These are phyloP conservation scores for Candida corydali DNA, from an alignment of 805 yeast species.

Conservation along the genomic window DNA sequence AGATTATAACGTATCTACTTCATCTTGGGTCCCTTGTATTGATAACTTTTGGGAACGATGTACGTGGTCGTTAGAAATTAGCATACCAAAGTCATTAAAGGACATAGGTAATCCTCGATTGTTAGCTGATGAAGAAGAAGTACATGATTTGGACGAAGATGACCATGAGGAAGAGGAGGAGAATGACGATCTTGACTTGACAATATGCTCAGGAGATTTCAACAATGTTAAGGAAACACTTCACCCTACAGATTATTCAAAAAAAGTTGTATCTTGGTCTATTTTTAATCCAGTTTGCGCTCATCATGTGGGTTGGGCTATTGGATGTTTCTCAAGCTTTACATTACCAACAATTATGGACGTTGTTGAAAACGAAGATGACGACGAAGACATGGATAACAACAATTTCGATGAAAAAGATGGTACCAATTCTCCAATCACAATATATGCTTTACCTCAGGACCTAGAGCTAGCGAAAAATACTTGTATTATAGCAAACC, in stretches of 20 bases:
- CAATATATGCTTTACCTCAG: constrained; percentile 62
- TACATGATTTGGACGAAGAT: constrained; percentile 22
- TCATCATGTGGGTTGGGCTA: constrained; percentile 92
- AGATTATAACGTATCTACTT: constrained; percentile 74
- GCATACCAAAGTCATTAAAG: constrained; percentile 73
- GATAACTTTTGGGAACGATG: constrained; percentile 84
- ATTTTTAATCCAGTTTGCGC: constrained; percentile 84
- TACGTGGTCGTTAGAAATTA: constrained; percentile 89
- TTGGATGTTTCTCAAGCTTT: constrained; percentile 77
- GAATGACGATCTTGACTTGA: constrained; percentile 46
- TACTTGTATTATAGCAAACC: constrained; percentile 70
- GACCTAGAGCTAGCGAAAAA: constrained; percentile 55
- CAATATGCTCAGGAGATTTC: constrained; percentile 69
- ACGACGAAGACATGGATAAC: constrained; percentile 21
- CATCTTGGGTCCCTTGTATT: constrained; percentile 97
- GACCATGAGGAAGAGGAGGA: constrained; percentile 44
- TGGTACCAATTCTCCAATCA: constrained; percentile 33
- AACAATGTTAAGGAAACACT: constrained; percentile 64
- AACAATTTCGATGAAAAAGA: constrained; percentile 22
- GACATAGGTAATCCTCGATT: constrained; percentile 55
- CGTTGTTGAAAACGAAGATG: constrained; percentile 31
- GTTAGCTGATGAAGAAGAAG: constrained; percentile 30
- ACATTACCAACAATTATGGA: constrained; percentile 40
- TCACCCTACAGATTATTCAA: constrained; percentile 69
- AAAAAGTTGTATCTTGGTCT: constrained; percentile 70